These are phyloP conservation scores for Maudiozyma humilis DNA, from an alignment of 1,139 yeast genomes.

Conservation along the genomic window DNA sequence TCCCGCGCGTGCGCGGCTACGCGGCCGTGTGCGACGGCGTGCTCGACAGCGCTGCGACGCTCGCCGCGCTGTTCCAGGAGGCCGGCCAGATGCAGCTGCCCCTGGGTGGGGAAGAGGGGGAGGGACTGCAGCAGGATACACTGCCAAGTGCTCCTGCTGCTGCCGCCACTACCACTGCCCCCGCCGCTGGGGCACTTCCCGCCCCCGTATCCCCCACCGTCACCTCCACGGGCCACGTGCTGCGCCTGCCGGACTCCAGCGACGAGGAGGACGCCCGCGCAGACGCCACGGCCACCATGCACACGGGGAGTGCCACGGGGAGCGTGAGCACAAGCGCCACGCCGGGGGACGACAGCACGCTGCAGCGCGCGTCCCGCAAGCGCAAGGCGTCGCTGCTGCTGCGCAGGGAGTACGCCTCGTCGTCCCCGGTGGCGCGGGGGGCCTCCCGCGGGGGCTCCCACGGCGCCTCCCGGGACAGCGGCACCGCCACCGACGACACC, in stretches of 20 bases:
- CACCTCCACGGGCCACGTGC: conserved; percentile 24
- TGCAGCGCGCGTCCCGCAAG: conserved; percentile 26
- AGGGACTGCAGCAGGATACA: too few species aligned
- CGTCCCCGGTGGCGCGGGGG: conserved; percentile 9
- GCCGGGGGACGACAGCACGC: conserved; percentile 17
- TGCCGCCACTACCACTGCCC: conserved; percentile 6
- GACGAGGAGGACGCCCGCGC: conserved; percentile 15
- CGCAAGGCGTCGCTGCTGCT: conserved; percentile 28
- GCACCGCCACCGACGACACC: conserved; percentile 4
- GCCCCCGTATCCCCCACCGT: conserved; percentile 18
- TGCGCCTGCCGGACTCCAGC: conserved; percentile 24
- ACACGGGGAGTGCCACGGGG: background rate
- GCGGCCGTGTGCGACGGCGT: conserved; percentile 26
- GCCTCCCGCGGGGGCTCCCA: too few species aligned
- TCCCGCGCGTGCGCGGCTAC: conserved; percentile 27
- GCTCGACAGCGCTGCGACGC: conserved; percentile 27
- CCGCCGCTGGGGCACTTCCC: too few species aligned
- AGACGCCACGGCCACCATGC: background rate
- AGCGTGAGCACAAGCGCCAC: background rate
- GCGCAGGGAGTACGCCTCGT: conserved; percentile 30
- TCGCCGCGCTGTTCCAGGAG: conserved; percentile 27
- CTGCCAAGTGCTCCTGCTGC: background rate
- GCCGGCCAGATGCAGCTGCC: conserved; percentile 25
- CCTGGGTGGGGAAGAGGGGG: background rate
- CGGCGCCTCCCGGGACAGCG: too few species aligned